These are phyloP conservation scores for Silene latifolia DNA, from an alignment of 148 eudicot genomes.

Conservation along the genomic window DNA sequence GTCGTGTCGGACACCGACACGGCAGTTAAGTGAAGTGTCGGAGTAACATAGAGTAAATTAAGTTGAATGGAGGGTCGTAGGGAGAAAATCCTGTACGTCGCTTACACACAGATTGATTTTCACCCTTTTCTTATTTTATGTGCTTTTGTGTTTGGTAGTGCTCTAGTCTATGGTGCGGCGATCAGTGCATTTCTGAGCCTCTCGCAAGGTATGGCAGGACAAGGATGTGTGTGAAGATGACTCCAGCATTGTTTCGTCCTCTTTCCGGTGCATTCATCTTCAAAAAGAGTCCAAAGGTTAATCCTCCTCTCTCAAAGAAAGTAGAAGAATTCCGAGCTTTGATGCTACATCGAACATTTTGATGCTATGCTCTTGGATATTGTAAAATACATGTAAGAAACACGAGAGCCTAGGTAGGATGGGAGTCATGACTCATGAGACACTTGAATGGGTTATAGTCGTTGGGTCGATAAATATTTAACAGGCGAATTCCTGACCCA, in stretches of 20 bases:
- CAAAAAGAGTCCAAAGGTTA: background rate
- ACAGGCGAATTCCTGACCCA: conserved; percentile 7
- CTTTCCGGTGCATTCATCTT: background rate
- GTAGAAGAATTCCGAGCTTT: background rate
- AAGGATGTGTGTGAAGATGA: conserved; percentile 66
- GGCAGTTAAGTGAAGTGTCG: no score
- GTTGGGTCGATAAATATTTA: background rate
- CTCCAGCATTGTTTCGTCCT: background rate
- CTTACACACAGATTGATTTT: no score
- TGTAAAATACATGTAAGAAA: conserved; percentile 24
- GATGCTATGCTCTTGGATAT: background rate
- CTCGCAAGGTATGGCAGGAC: conserved; percentile 78
- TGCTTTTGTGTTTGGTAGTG: conserved; percentile 38
- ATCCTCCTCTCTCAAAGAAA: conserved; percentile 11
- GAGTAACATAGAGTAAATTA: no score
- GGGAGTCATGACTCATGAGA: background rate
- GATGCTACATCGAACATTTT: background rate
- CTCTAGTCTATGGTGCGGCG: conserved; percentile 82
- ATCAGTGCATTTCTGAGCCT: conserved; percentile 78
- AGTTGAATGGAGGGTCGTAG: no score
- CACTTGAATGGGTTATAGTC: conserved; percentile 8
- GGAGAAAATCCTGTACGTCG: no score
- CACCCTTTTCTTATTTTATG: background rate
- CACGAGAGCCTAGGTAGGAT: conserved; percentile 13
- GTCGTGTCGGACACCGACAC: no score